Conservation (phyloP, 768 basidiomycete species). For the Pleurotus cornucopiae region DNA sequence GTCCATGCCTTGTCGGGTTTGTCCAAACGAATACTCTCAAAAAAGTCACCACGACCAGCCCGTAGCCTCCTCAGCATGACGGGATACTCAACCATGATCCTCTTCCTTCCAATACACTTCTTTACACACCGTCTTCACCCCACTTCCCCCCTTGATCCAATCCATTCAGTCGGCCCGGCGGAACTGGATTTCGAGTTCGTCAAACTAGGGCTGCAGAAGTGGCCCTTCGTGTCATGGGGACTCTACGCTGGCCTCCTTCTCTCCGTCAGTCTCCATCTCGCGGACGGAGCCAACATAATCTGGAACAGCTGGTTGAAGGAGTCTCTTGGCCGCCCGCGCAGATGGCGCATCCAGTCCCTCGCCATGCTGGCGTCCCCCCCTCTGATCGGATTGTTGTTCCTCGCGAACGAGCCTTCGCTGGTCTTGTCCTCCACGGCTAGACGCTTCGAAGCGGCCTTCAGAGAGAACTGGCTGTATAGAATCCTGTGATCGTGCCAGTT, state of each 20-base stretch:
- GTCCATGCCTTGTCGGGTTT: constrained; percentile 58
- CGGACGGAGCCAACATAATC: constrained; percentile 55
- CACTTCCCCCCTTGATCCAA: constrained; percentile 38
- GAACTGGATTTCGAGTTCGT: constrained; percentile 85
- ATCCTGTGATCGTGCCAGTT: constrained; percentile 18
- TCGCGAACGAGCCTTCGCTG: constrained; percentile 58
- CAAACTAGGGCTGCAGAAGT: constrained; percentile 59
- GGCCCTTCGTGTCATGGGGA: constrained; percentile 59
- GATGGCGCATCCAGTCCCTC: constrained; percentile 20
- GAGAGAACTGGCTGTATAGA: constrained; percentile 42
- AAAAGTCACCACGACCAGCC: constrained; percentile 26
- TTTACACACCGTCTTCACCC: constrained; percentile 63
- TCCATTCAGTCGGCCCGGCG: constrained; percentile 59
- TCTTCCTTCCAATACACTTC: constrained; percentile 69
- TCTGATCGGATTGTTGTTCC: constrained; percentile 46
- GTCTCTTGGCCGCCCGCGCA: constrained; percentile 14
- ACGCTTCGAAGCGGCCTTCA: constrained; percentile 50
- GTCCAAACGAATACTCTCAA: constrained; percentile 52
- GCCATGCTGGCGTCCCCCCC: constrained; percentile 44
- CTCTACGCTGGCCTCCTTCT: constrained; percentile 61
- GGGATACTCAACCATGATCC: constrained; percentile 53
- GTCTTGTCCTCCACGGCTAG: constrained; percentile 44
- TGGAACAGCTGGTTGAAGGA: constrained; percentile 43
- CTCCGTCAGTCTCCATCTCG: constrained; percentile 53
- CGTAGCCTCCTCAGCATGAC: constrained; percentile 50